These are phyloP conservation scores for Poronia punctata DNA, from an alignment of 495 filamentous ascomycete species.

Conservation along the genomic window DNA sequence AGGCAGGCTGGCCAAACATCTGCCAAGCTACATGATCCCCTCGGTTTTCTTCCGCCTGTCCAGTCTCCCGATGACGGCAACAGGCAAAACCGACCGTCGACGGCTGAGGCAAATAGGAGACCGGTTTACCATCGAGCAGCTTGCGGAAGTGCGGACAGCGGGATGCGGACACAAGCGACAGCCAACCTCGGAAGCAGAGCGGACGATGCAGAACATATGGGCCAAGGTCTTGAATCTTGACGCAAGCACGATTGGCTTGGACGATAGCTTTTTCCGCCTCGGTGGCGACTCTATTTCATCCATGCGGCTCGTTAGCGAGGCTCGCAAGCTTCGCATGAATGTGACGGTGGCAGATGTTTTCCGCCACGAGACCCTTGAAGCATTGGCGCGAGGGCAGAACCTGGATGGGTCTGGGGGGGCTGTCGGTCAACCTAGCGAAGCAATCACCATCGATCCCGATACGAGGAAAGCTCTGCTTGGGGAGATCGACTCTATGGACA, in stretches of 20 bases:
- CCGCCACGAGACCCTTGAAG: too few species aligned
- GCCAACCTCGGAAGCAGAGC: not conserved
- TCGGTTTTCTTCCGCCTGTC: not conserved
- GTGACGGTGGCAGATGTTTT: not conserved
- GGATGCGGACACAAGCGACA: not conserved
- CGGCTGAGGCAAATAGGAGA: not conserved
- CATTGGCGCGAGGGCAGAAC: too few species aligned
- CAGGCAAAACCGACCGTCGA: not conserved
- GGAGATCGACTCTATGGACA: too few species aligned
- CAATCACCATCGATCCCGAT: too few species aligned
- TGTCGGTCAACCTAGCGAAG: too few species aligned
- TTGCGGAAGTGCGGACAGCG: too few species aligned
- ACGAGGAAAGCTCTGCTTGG: too few species aligned
- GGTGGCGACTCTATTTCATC: slow-evolving; percentile 46
- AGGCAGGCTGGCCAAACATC: not conserved
- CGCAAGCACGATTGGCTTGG: not conserved
- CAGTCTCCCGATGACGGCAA: not conserved
- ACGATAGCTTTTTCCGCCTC: slow-evolving; percentile 35
- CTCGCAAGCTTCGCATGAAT: slow-evolving; percentile 18
- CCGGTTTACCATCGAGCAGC: too few species aligned
- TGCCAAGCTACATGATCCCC: not conserved
- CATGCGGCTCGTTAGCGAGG: slow-evolving; percentile 40
- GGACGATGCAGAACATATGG: not conserved
- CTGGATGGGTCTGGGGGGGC: too few species aligned
- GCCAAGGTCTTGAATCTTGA: not conserved